phyloP scores from a whole-genome alignment of 768 basidiomycete genomes.

The Mycena crocata region DNA sequence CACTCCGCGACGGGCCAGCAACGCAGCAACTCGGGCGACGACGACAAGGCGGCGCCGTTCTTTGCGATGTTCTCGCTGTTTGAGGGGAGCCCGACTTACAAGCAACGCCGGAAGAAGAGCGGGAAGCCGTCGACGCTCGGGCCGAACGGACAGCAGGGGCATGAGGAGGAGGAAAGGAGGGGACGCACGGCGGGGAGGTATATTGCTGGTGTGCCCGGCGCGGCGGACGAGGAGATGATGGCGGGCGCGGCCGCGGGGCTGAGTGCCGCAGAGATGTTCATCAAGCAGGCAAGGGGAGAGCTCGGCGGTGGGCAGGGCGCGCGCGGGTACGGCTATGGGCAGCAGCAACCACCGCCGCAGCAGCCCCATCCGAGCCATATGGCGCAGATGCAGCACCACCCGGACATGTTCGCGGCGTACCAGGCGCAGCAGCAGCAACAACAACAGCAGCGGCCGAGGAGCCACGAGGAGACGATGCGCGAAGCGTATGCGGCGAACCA shows the following conservation, averaged over 20 bases:
- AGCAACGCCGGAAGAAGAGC: conserved; percentile 86
- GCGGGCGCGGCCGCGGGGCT: conserved; percentile 39
- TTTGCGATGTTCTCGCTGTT: conserved; percentile 80
- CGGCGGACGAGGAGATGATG: conserved; percentile 37
- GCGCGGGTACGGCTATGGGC: conserved; percentile 26
- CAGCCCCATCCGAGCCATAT: no score
- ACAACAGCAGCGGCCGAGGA: conserved; percentile 36
- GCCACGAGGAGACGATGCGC: conserved; percentile 48
- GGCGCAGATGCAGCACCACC: conserved; percentile 40
- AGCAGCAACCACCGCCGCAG: conserved; percentile 10
- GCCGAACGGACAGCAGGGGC: conserved; percentile 32
- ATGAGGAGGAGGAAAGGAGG: conserved; percentile 47
- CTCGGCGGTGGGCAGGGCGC: conserved; percentile 51
- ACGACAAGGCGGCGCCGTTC: conserved; percentile 61
- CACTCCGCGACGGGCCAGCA: conserved; percentile 40
- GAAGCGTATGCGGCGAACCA: conserved; percentile 44
- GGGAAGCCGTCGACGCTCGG: conserved; percentile 48
- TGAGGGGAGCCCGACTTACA: conserved; percentile 89
- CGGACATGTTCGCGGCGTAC: conserved; percentile 45
- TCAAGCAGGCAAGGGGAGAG: conserved; percentile 70
- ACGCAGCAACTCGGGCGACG: conserved; percentile 35
- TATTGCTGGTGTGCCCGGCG: conserved; percentile 15
- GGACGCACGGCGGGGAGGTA: conserved; percentile 30
- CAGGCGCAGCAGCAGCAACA: conserved; percentile 26
- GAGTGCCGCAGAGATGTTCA: conserved; percentile 76